A percentile compares a stretch with the other conserved stretches of the same genome.
These are phyloP conservation scores for Phoenix dactylifera DNA, from an alignment of 176 grass and related monocot species.

Conservation along the genomic window DNA sequence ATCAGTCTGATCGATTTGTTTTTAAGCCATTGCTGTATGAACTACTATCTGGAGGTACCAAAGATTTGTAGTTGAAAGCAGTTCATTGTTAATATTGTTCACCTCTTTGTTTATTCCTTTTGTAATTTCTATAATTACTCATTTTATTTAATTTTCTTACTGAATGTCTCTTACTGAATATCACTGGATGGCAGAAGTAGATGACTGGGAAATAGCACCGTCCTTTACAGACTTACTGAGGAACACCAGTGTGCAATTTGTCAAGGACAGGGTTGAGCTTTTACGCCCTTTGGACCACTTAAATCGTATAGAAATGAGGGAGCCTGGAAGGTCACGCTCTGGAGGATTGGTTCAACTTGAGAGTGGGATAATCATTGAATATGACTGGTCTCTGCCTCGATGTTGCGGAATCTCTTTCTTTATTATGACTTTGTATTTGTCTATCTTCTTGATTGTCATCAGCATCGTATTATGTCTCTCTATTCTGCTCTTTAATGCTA, in stretches of 20 bases:
- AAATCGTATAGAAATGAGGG: constrained; percentile 16
- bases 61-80: constrained; percentile 11
- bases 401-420: no score
- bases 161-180: no score
- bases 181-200: constrained; percentile 66
- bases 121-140: background rate
- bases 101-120: background rate
- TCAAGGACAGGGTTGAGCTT: constrained; percentile 79
- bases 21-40: constrained; percentile 95
- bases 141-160: background rate
- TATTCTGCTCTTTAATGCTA: no score
- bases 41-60: constrained; percentile 77
- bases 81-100: constrained; percentile 12
- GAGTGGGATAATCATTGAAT: no score
- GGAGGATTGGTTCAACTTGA: no score
- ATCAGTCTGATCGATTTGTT: constrained; percentile 98
- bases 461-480: no score
- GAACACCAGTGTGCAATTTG: constrained; percentile 67
- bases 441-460: no score
- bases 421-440: no score
- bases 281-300: constrained; percentile 72
- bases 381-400: no score
- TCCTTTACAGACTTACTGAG: constrained; percentile 74
- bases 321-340: constrained; percentile 33
- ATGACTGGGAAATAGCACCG: constrained; percentile 92